Base-by-base conservation (phyloP, 768 basidiomycete species). In the Cubamyces lactineus region DNA sequence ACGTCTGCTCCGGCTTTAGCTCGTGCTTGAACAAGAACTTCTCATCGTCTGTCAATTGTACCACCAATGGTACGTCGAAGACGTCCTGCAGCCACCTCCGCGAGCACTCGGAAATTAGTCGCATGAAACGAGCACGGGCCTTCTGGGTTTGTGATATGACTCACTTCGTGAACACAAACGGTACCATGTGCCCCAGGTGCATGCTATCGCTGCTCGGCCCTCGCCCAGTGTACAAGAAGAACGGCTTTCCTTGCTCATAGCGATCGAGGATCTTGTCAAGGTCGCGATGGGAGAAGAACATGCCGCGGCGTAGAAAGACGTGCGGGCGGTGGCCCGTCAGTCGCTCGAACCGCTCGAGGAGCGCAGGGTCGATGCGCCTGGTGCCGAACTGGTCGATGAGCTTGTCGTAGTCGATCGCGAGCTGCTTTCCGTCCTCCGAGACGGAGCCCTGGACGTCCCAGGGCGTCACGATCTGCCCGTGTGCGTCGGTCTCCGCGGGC, bases 11-110 rank as follows among this genome's bases (percentile, higher is more conserved):
- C 39, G 92, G 82, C 73, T 93, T 96, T 62, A 97, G 84, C 66
- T 91, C 91, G 57, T 94, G 92, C 75, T 98, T 96, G 84, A 99
- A 97, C 49, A 99, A 76, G 80, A 98, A 99, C 74, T 99, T 99
- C 74, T 99, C 97, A 74, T 99, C 97, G 70, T 99, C 97, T 93
- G 97, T 99, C 2, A 99, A 84, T 74, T 99, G 97, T 59, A 99
- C 82, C 60, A 99, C 97, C 34, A 98, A 79, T 5, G 97, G 96
- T 7, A 93, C 92, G 63, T 95, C 84, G 73, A 99, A 98, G 19
- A 96, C 92, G 58, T 95, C 92, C 76, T 99, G 97, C 64, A 99
- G 73, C 96, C 96, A 98, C 74, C 95, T 97, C 53, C 30, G 55
- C 47, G 41, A 19, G 8, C 50, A 17, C 17, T 62, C 56, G 13